Conservation (phyloP, 1,139 yeast genomes). For the Entelexis paramagnoliae region DNA sequence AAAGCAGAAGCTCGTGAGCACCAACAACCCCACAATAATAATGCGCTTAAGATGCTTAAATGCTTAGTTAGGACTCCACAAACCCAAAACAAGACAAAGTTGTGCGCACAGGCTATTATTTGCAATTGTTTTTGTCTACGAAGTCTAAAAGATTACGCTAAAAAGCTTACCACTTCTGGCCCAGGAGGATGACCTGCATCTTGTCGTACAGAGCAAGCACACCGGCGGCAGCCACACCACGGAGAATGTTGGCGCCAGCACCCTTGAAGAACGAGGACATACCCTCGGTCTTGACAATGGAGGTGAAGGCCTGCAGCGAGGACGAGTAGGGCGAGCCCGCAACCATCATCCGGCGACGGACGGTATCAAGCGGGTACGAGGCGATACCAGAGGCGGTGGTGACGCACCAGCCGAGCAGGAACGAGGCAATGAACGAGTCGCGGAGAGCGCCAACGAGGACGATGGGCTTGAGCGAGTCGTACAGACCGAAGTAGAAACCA, state of each 20-base stretch:
- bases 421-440: slow-evolving; percentile 62
- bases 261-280: slow-evolving; percentile 66
- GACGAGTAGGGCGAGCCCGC: slow-evolving; percentile 72
- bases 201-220: slow-evolving; percentile 72
- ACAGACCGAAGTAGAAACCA: slow-evolving; percentile 74
- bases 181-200: slow-evolving; percentile 61
- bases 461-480: slow-evolving; percentile 70
- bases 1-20: too few relatives aligned
- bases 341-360: slow-evolving; percentile 85
- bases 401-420: slow-evolving; percentile 69
- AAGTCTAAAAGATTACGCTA: slow-evolving; percentile 5
- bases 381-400: slow-evolving; percentile 73
- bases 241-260: slow-evolving; percentile 78
- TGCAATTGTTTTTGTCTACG: slow-evolving; percentile 7
- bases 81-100: neutral
- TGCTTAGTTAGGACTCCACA: neutral
- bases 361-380: slow-evolving; percentile 72
- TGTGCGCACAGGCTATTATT: neutral
- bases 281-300: slow-evolving; percentile 69
- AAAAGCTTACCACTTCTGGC: slow-evolving; percentile 43
- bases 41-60: too few relatives aligned
- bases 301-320: slow-evolving; percentile 61
- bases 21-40: too few relatives aligned
- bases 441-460: slow-evolving; percentile 61
- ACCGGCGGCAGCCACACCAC: slow-evolving; percentile 87